phyloP scores from a whole-genome alignment of 2,329 filamentous ascomycete genomes.

The Aureobasidium sp. region DNA sequence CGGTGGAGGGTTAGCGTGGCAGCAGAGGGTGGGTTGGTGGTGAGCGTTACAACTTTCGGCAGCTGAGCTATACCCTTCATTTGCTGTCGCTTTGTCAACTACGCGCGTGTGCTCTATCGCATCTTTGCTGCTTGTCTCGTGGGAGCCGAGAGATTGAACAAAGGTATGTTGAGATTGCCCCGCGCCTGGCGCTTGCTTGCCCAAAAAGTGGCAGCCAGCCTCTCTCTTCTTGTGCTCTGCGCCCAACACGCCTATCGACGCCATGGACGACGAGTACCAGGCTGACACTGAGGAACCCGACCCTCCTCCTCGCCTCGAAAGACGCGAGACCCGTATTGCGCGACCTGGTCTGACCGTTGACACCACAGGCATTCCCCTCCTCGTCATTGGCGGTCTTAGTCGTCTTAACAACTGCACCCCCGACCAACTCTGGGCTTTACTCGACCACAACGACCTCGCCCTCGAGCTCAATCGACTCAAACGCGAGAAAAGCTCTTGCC shows the following conservation, averaged over 20 bases:
- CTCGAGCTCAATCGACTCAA: neutral
- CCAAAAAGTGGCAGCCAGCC: no score
- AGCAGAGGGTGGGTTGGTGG: neutral
- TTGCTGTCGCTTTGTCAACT: neutral
- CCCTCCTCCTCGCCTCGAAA: no score
- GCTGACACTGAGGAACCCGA: no score
- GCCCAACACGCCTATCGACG: no score
- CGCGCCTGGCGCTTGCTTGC: neutral
- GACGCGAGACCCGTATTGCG: no score
- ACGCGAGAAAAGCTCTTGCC: neutral
- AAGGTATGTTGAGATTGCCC: neutral
- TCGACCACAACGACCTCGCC: neutral
- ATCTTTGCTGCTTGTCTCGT: neutral
- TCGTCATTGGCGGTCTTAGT: neutral
- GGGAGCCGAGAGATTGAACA: neutral
- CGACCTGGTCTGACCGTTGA: no score
- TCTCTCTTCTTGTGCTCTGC: no score
- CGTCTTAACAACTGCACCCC: neutral
- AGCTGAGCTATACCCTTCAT: neutral
- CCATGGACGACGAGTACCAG: no score
- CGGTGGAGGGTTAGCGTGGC: neutral
- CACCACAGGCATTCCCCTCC: no score
- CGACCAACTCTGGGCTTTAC: neutral
- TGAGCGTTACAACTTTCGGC: constrained; percentile 7
- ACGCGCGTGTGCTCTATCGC: neutral